Percentiles rank a stretch among this genome's conserved stretches.
Conservation (phyloP, 805 yeast species). For the Saccharomycopsis capsularis region DNA sequence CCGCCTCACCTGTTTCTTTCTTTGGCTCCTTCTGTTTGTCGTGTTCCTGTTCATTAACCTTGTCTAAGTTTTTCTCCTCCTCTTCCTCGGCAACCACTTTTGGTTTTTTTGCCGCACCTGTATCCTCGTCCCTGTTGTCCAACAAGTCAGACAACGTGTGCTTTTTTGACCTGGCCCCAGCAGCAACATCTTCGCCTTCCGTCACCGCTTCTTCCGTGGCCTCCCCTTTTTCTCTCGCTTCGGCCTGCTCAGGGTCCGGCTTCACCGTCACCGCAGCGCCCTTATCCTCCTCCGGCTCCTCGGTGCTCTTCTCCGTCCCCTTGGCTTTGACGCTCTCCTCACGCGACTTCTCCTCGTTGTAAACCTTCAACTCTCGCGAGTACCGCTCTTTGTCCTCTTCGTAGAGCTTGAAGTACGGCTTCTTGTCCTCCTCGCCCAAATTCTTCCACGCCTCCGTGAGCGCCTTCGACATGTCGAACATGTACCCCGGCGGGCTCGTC, state of each 20-base stretch:
- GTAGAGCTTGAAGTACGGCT: constrained; percentile 66
- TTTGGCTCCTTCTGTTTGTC: no score
- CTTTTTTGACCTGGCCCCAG: background rate
- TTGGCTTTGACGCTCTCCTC: constrained; percentile 3
- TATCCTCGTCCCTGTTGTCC: no score
- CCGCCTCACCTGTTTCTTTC: no score
- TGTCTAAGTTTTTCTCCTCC: no score
- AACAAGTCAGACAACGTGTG: background rate
- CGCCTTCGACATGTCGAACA: constrained; percentile 63
- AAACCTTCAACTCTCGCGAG: constrained; percentile 59
- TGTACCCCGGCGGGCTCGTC: constrained; percentile 40
- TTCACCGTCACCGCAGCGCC: background rate
- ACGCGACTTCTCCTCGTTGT: constrained; percentile 28
- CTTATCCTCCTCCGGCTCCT: background rate
- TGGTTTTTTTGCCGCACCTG: no score
- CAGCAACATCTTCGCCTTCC: background rate
- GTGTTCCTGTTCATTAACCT: no score
- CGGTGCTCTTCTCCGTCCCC: background rate
- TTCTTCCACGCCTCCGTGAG: constrained; percentile 83
- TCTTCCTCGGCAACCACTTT: no score
- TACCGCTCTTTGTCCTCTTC: constrained; percentile 76
- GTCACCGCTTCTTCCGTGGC: background rate
- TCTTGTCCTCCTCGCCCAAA: constrained; percentile 59
- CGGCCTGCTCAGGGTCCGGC: background rate
- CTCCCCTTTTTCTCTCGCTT: constrained; percentile 1